Evolutionary conservation across 2,329 filamentous ascomycete species (phyloP).

Genomic region (Apiospora kogelbergensis): DNA sequence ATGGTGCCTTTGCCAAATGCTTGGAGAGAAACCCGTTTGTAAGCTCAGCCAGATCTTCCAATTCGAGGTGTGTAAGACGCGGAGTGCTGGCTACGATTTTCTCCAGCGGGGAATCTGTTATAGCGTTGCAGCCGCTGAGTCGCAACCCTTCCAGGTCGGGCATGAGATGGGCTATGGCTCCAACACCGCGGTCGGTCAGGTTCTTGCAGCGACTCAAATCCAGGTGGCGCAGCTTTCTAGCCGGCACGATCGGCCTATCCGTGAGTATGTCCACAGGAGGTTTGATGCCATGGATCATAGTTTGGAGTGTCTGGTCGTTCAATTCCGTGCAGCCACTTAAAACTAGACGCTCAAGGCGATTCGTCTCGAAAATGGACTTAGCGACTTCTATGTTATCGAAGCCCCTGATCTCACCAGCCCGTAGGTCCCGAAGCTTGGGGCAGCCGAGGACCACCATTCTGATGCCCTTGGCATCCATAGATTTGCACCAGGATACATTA

Average conservation of each 20-base stretch:
- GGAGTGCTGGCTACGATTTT: constrained; percentile 74
- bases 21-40: constrained; percentile 73
- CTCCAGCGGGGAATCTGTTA: constrained; percentile 73
- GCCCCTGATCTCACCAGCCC: constrained; percentile 77
- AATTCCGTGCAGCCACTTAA: constrained; percentile 79
- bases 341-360: constrained; percentile 79
- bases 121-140: constrained; percentile 71
- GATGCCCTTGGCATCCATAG: constrained; percentile 77
- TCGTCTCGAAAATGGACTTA: constrained; percentile 72
- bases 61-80: constrained; percentile 78
- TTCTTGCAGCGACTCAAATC: constrained; percentile 78
- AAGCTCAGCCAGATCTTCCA: constrained; percentile 80
- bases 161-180: constrained; percentile 69
- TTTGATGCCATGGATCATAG: constrained; percentile 73
- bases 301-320: constrained; percentile 70
- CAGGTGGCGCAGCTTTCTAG: constrained; percentile 77
- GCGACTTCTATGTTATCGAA: constrained; percentile 76
- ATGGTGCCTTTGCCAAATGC: constrained; percentile 74
- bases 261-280: constrained; percentile 82
- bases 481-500: constrained; percentile 91
- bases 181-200: constrained; percentile 73
- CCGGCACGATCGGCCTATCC: constrained; percentile 71
- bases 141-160: constrained; percentile 82
- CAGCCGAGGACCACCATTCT: constrained; percentile 73
- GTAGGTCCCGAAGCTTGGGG: constrained; percentile 71